Conservation (phyloP, 2,329 filamentous ascomycete species). For the Alternaria conjuncta region DNA sequence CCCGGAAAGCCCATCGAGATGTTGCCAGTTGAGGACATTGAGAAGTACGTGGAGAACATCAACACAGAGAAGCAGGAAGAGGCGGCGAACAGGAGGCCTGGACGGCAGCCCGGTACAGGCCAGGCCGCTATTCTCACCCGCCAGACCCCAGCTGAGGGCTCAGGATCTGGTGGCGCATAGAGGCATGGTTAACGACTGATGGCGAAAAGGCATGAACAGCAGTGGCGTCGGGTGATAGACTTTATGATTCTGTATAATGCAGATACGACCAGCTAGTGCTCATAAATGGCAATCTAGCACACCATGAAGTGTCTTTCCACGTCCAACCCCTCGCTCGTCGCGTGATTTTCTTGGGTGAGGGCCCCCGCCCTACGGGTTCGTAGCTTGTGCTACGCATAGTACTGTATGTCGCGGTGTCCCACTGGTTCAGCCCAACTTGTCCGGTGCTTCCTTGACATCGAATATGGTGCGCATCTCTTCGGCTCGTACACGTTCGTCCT, state of each 20-base stretch:
- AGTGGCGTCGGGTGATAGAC: slow-evolving; percentile 42
- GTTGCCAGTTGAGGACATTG: slow-evolving; percentile 93
- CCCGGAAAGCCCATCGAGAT: slow-evolving; percentile 91
- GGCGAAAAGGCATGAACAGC: slow-evolving; percentile 33
- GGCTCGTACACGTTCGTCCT: slow-evolving; percentile 77
- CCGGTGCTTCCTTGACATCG: slow-evolving; percentile 74
- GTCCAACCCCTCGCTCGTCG: slow-evolving; percentile 14
- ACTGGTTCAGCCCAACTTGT: slow-evolving; percentile 71
- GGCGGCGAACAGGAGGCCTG: slow-evolving; percentile 87
- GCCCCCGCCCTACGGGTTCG: background rate
- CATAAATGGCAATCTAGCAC: slow-evolving; percentile 38
- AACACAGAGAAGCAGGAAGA: slow-evolving; percentile 99
- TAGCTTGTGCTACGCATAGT: slow-evolving; percentile 1
- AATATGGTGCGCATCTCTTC: slow-evolving; percentile 72
- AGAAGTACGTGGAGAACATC: slow-evolving; percentile 97
- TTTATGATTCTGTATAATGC: slow-evolving; percentile 37
- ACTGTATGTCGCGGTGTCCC: background rate
- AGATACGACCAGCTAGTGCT: slow-evolving; percentile 34
- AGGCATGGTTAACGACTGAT: slow-evolving; percentile 25
- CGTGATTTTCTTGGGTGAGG: slow-evolving; percentile 10
- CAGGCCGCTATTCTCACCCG: slow-evolving; percentile 76
- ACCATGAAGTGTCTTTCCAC: background rate
- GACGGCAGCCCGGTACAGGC: slow-evolving; percentile 68
- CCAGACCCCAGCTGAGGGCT: slow-evolving; percentile 55
- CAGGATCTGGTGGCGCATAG: slow-evolving; percentile 29